Base-by-base conservation (phyloP, 2,329 filamentous ascomycete genomes). In the Dendrostoma leiphaemia region DNA sequence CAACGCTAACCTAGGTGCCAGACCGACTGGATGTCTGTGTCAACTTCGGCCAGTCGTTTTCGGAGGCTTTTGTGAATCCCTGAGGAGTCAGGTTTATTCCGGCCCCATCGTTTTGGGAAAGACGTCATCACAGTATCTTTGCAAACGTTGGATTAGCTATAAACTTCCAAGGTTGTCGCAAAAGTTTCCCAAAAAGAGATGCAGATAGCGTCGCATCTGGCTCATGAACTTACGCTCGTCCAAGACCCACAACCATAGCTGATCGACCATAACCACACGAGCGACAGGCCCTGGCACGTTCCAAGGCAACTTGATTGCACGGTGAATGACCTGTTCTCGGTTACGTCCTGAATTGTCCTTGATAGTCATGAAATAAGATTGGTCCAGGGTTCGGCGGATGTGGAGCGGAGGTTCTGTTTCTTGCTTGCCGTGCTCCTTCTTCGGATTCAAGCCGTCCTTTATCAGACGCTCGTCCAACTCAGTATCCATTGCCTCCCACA, bases 61-160 rank as follows among this genome's bases (percentile, higher is more conserved):
- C 54, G 50, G 29, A 56, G 31, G 10, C 54, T 53, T 19, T 53
- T 53, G 21, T 56, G 54, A 4, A 56, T 53, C 10, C 54, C 54
- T 7, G 54, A 56, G 10, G 54, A 24, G n/a, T 56, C 45, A 2
- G 50, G 50, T 12, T 56, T 56, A 12, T 56, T 56, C 3, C 37
- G 38, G 2, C 54, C 54, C 54, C 54, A 56, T 2, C 50, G n/a
- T 8, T 41, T 56, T 4, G 54, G 50, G 2, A 49, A 56, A 2
- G 50, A 37, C 1, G 54, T 56, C 23, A 56, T 49, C 2, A 56
- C 29, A 2, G 54, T 56, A 35, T 49, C 54, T 56, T 17, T 24
- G n/a, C n/a, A n/a, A n/a, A n/a, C n/a, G n/a, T n/a, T n/a, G n/a
- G n/a, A n/a, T n/a, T n/a, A n/a, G n/a, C n/a, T n/a, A n/a, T n/a